Percentiles rank a stretch among this genome's conserved stretches.
Evolutionary conservation across 1,284 basidiomycete genomes (phyloP).

Genomic region (Cutaneotrichosporon mucoides): DNA sequence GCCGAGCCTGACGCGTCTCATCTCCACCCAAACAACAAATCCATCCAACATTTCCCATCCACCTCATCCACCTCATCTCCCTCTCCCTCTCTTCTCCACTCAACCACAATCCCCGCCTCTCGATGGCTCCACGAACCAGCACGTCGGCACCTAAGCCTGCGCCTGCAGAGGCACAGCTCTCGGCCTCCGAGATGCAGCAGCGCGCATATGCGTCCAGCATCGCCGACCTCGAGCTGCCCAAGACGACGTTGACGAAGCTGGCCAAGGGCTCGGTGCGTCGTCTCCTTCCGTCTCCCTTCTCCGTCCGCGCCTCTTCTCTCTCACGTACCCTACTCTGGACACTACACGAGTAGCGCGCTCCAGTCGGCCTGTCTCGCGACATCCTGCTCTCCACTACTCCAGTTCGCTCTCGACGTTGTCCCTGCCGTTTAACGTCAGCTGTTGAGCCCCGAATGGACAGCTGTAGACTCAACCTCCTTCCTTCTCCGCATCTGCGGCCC

Average conservation of each 20-base stretch:
- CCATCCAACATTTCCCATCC: too few species aligned
- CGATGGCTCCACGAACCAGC: constrained; percentile 6
- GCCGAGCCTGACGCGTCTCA: constrained; percentile 7
- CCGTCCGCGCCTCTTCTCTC: neutral
- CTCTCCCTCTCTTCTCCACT: neutral
- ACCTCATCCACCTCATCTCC: too few species aligned
- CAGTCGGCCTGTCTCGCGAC: neutral
- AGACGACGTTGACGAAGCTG: constrained; percentile 71
- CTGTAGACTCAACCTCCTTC: too few species aligned
- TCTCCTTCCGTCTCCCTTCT: neutral
- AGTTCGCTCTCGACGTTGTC: too few species aligned
- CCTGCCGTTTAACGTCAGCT: too few species aligned
- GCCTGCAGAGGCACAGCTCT: neutral
- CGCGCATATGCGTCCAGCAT: constrained; percentile 50
- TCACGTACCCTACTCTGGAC: neutral
- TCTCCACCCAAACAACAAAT: neutral
- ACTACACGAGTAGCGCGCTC: neutral
- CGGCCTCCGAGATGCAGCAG: constrained; percentile 24
- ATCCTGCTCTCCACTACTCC: too few species aligned
- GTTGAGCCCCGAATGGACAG: too few species aligned
- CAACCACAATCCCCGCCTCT: neutral
- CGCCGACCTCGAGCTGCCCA: constrained; percentile 79
- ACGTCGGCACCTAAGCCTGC: constrained; percentile 1
- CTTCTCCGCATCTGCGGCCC: too few species aligned
- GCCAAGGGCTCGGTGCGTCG: constrained; percentile 64